Evolutionary conservation across 306 rosid genomes (phyloP), one percentile per base, ranked within the genome.

Genomic region (Cucurbita ficifolia): DNA sequence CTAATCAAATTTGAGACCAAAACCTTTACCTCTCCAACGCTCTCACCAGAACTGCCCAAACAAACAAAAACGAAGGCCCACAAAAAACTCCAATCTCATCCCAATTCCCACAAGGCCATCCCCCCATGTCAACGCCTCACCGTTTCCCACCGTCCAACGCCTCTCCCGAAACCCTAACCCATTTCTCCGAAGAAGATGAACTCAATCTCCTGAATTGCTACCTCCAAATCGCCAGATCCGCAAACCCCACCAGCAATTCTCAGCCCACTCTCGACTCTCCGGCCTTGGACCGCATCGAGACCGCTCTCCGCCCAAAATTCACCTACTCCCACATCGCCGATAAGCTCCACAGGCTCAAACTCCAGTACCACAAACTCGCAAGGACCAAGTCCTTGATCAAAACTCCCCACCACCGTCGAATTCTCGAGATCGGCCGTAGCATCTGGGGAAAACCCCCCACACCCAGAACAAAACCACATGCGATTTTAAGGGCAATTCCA

Each of bases 381-480:
- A 33, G 82, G 62, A 68, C 79, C 19, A 75, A 79, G 40, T 75
- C 82, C 18, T 71, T 59, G 21, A 21, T 75, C 63, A 57, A 75
- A 29, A 79, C 78, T 29, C 75, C 70, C 14, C 78, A 79, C 72
- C 79, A 79, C 42, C 65, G 42, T 2, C 45, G 22, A 17, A 57
- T 79, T 50, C 45, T 56, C 58, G 73, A 59, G n/a, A 52, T 68
- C 17, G 75, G 79, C 4, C 79, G 79, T 73, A 50, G 46, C 73
- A 79, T 79, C 67, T 79, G 82, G 82, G 82, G 82, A 8, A 69
- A 69, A 65, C 1, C 65, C 39, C 33, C n/a, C 72, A 42, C 51
- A 12, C 12, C 48, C 10, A 21, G 7, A 19, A 14, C 53, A 49
- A 36, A 36, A 36, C 22, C 69, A 3, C 24, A 72, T n/a, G 39